Base-by-base conservation (phyloP, 148 eudicot genomes). In the Limonium bicolor region DNA sequence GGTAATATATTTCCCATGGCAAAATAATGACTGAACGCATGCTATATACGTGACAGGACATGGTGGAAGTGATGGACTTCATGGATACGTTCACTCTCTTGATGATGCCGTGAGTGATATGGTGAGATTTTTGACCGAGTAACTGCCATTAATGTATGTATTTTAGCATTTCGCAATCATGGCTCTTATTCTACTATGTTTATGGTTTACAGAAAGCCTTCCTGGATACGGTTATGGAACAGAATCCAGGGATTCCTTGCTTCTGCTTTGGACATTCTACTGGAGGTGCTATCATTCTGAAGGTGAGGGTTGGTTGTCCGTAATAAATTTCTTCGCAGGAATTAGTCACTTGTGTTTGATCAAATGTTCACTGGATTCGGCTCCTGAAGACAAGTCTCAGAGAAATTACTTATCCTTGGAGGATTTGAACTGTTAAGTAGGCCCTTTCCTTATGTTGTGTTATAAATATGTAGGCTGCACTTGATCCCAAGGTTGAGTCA, bases 11-110 rank as follows among this genome's bases (percentile, higher is more conserved):
- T 36, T 9, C 10, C 7, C 7, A 12, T 2, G 14, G 9, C 7
- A 38, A 2, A 2, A 2, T 13, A n/a, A 16, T 17, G 18, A 4
- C 39, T n/a, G n/a, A n/a, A n/a, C n/a, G n/a, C n/a, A n/a, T n/a
- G n/a, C n/a, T n/a, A n/a, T n/a, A n/a, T 20, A 10, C 5, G 28
- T 27, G 42, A 37, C n/a, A 86, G 95, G 96, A 59, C 96, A 88
- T 45, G 96, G 96, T 31, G 94, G 96, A 23, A 87, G 96, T 66
- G 96, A 87, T 65, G 96, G 96, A 40, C 51, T 87, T 28, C 96
- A 88, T 53, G 96, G 96, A 43, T 88, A 80, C 48, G 96, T 88
- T 30, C 94, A 88, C 49, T 88, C 96, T 26, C 82, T 88, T 56
- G 96, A 88, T 50, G 80, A 83, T 38, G 96, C 72, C 41, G 92